Percentiles rank a stretch among this genome's conserved stretches.
These are phyloP conservation scores for Diaporthe sp. DNA, from an alignment of 2,329 filamentous ascomycete genomes.

Conservation along the genomic window DNA sequence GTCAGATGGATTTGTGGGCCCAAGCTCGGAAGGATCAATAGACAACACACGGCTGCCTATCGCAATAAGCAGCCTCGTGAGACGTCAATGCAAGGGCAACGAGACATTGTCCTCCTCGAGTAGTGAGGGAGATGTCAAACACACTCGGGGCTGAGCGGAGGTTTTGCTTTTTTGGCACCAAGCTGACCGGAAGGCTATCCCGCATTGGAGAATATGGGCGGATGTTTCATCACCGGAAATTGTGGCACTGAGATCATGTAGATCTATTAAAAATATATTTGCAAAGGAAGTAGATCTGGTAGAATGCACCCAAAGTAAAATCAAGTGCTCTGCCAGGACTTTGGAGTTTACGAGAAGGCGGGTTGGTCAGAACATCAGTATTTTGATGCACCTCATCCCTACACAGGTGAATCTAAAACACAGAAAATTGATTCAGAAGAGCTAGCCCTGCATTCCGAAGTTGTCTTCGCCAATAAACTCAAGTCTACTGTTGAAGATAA, in stretches of 20 bases:
- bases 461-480: no score
- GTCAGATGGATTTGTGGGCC: constrained; percentile 2
- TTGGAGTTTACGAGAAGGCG: neutral
- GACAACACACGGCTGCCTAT: neutral
- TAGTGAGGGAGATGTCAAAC: neutral
- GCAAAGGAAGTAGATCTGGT: neutral
- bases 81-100: neutral
- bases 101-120: neutral
- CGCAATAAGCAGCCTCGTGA: neutral
- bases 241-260: neutral
- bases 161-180: neutral
- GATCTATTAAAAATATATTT: neutral
- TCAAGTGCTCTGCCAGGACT: neutral
- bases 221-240: no score
- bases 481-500: no score
- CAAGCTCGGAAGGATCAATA: neutral
- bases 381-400: no score
- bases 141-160: no score
- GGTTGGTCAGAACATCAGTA: neutral
- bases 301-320: neutral
- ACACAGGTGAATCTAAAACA: neutral
- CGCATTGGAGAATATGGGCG: no score
- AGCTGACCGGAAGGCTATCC: neutral
- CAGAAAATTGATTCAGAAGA: neutral
- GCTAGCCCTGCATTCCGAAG: no score